A percentile compares a stretch with the other conserved stretches of the same genome.
Evolutionary conservation across 225 moss, liverwort and hornwort genomes (phyloP).

Genomic region (Neckera pumila): DNA sequence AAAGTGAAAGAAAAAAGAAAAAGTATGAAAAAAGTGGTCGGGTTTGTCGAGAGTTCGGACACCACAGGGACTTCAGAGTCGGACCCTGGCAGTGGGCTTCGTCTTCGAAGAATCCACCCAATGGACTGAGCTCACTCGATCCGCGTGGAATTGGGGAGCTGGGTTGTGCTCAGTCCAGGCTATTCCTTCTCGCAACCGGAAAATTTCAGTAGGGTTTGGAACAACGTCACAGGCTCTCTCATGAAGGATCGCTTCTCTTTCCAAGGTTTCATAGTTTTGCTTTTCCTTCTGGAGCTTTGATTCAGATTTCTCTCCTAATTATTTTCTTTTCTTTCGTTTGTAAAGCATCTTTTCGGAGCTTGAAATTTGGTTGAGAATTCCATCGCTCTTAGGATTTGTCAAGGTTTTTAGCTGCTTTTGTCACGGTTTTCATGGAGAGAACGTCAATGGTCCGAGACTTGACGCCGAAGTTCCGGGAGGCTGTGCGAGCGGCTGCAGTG

Average conservation of each 20-base stretch:
- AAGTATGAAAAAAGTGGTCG: background rate
- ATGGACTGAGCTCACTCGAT: background rate
- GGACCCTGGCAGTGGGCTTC: background rate
- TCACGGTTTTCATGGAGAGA: background rate
- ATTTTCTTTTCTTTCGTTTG: background rate
- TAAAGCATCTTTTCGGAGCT: background rate
- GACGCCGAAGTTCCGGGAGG: conserved; percentile 75
- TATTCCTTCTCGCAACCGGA: background rate
- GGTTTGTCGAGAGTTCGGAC: background rate
- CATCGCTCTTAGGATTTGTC: background rate
- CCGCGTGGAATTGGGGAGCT: background rate
- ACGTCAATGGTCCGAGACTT: conserved; percentile 59
- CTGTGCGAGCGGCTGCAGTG: conserved; percentile 69
- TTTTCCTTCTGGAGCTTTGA: background rate
- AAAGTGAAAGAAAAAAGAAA: background rate
- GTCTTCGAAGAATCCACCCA: background rate
- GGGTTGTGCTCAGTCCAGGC: background rate
- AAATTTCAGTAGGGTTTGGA: background rate
- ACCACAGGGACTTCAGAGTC: background rate
- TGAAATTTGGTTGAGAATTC: background rate
- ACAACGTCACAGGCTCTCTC: background rate
- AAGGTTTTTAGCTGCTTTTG: background rate
- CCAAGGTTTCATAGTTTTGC: background rate
- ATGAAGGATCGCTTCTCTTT: background rate
- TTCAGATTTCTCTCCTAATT: background rate